Evolutionary conservation across 495 filamentous ascomycete genomes (phyloP).

Genomic region (Xylaria castorea): DNA sequence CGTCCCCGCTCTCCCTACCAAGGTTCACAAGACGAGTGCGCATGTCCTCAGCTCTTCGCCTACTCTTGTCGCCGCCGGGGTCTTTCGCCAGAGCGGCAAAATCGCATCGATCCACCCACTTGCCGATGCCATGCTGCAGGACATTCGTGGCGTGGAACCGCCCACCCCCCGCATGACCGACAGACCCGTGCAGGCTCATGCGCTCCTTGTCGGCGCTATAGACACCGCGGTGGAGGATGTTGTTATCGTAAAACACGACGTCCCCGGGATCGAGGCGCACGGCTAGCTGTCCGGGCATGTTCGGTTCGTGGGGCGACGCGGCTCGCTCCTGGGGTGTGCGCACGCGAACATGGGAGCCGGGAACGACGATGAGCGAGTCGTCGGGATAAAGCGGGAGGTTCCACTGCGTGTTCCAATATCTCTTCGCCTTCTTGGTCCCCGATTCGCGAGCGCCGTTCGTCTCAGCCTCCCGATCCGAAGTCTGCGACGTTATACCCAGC

Average conservation of each 20-base stretch:
- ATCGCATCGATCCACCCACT: slow-evolving; percentile 68
- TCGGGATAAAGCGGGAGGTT: slow-evolving; percentile 74
- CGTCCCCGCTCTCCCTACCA: slow-evolving; percentile 63
- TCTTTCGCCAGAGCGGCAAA: slow-evolving; percentile 49
- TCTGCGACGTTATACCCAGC: slow-evolving; percentile 28
- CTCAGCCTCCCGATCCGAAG: neutral
- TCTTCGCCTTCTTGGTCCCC: slow-evolving; percentile 18
- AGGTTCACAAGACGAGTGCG: slow-evolving; percentile 62
- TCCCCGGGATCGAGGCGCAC: slow-evolving; percentile 74
- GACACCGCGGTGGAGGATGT: slow-evolving; percentile 83
- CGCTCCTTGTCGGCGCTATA: slow-evolving; percentile 68
- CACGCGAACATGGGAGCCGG: slow-evolving; percentile 70
- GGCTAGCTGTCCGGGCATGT: slow-evolving; percentile 65
- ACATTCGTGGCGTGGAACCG: slow-evolving; percentile 73
- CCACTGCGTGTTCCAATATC: slow-evolving; percentile 68
- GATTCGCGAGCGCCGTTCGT: slow-evolving; percentile 31
- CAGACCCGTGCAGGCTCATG: slow-evolving; percentile 81
- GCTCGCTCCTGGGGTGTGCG: slow-evolving; percentile 68
- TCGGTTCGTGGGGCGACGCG: slow-evolving; percentile 63
- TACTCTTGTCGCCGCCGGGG: slow-evolving; percentile 56
- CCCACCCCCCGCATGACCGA: slow-evolving; percentile 65
- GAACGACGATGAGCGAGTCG: slow-evolving; percentile 70
- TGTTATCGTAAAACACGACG: slow-evolving; percentile 85
- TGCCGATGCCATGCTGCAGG: slow-evolving; percentile 82
- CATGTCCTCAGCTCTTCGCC: slow-evolving; percentile 61